phyloP scores from a whole-genome alignment of 1,284 basidiomycete genomes.

The Pseudozyma flocculosa region DNA sequence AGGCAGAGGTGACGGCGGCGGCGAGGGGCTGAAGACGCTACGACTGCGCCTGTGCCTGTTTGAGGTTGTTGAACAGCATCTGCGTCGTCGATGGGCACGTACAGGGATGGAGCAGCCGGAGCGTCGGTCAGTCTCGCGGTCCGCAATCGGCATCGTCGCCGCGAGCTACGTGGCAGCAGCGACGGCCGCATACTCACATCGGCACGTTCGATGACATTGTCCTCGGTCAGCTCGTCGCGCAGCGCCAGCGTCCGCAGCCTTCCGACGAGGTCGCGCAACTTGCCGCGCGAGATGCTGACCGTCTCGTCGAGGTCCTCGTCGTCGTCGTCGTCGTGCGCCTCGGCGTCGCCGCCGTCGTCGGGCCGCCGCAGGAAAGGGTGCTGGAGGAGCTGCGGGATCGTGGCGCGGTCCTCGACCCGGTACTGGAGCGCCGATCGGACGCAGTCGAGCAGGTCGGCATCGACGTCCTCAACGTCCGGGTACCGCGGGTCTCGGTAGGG shows the following conservation, averaged over 20 bases:
- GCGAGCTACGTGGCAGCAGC: too few relatives aligned
- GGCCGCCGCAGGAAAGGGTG: conserved; percentile 59
- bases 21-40: too few relatives aligned
- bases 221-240: conserved; percentile 44
- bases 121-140: too few relatives aligned
- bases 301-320: conserved; percentile 19
- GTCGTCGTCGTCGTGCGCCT: conserved; percentile 7
- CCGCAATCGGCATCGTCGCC: too few relatives aligned
- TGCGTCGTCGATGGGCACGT: too few relatives aligned
- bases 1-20: too few relatives aligned
- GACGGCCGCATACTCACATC: conserved; percentile 12
- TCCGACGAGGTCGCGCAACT: conserved; percentile 39
- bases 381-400: conserved; percentile 69
- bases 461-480: conserved; percentile 62
- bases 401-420: conserved; percentile 72
- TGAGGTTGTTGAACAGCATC: conserved; percentile 25
- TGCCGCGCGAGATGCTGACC: conserved; percentile 34
- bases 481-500: conserved; percentile 66
- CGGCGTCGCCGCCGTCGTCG: conserved; percentile 7
- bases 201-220: conserved; percentile 43
- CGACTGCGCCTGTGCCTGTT: conserved; percentile 15
- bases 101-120: too few relatives aligned
- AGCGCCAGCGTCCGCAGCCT: conserved; percentile 35
- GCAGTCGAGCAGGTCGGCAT: conserved; percentile 69
- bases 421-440: conserved; percentile 75